Percentiles rank a stretch among this genome's conserved stretches.
Evolutionary conservation across 2,329 filamentous ascomycete species (phyloP).

Genomic region (Trichoderma cornu-damae): DNA sequence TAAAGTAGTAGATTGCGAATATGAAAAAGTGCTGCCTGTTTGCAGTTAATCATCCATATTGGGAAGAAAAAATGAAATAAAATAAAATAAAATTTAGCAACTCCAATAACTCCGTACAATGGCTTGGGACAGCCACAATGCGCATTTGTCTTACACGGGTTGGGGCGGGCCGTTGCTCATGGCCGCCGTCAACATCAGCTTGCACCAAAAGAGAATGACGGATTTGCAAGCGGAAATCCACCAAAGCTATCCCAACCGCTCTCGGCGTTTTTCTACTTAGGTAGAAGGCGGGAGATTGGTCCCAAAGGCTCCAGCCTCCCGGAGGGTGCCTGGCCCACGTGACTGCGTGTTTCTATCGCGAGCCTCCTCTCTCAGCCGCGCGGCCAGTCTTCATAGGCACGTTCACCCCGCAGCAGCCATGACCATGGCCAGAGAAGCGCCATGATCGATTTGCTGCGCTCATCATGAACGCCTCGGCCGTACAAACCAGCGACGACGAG

Average conservation of each 20-base stretch:
- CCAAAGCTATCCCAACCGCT: not conserved
- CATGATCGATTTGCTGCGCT: not conserved
- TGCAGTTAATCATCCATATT: no score
- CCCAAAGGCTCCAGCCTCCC: not conserved
- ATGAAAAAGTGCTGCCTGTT: no score
- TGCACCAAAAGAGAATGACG: no score
- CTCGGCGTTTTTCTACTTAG: not conserved
- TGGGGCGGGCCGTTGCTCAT: no score
- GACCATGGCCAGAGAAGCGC: not conserved
- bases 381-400: not conserved
- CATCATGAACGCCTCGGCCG: slow-evolving; percentile 15
- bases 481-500: slow-evolving; percentile 37
- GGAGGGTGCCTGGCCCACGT: slow-evolving; percentile 9
- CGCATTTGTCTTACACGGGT: no score
- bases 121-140: no score
- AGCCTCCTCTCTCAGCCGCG: not conserved
- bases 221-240: no score
- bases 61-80: no score
- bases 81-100: no score
- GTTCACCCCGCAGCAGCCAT: slow-evolving; percentile 9
- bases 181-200: no score
- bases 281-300: not conserved
- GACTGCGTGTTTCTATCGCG: slow-evolving; percentile 16
- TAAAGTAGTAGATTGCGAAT: no score
- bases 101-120: no score